phyloP scores from a whole-genome alignment of 257 asterid genomes.

The Penstemon barbatus region DNA sequence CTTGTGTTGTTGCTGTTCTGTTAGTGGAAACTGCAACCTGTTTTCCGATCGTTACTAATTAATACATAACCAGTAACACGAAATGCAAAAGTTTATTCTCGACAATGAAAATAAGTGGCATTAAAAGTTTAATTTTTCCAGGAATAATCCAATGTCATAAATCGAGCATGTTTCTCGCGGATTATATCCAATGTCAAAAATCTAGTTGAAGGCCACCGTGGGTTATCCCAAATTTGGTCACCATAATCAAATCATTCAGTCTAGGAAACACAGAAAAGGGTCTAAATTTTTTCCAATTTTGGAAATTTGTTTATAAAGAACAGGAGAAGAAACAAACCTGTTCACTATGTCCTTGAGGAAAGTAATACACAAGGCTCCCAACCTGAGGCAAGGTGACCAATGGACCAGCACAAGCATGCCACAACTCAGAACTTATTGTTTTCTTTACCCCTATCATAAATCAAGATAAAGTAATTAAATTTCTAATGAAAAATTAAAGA shows the following conservation, averaged over 20 bases:
- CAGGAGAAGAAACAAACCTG: constrained; percentile 48
- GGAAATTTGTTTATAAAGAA: neutral
- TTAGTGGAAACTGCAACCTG: constrained; percentile 94
- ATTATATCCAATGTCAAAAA: no score
- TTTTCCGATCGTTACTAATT: neutral
- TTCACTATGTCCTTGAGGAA: constrained; percentile 91
- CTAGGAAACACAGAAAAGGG: neutral
- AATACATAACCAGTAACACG: no score
- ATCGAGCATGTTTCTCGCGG: no score
- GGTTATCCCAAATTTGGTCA: neutral
- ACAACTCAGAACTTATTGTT: constrained; percentile 69
- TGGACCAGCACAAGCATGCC: constrained; percentile 97
- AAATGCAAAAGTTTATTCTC: no score
- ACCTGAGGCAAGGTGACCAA: constrained; percentile 80
- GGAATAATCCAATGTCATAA: no score
- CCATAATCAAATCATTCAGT: neutral
- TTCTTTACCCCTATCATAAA: constrained; percentile 48
- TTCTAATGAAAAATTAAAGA: no score
- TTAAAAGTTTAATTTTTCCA: no score
- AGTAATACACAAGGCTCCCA: constrained; percentile 85
- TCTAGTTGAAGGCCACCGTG: neutral
- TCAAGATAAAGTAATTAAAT: constrained; percentile 11
- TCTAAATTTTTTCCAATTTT: neutral
- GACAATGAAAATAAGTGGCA: no score
- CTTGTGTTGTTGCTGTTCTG: constrained; percentile 75